phyloP scores from a whole-genome alignment of 2,329 filamentous ascomycete genomes.

The Clathrospora elynae region DNA sequence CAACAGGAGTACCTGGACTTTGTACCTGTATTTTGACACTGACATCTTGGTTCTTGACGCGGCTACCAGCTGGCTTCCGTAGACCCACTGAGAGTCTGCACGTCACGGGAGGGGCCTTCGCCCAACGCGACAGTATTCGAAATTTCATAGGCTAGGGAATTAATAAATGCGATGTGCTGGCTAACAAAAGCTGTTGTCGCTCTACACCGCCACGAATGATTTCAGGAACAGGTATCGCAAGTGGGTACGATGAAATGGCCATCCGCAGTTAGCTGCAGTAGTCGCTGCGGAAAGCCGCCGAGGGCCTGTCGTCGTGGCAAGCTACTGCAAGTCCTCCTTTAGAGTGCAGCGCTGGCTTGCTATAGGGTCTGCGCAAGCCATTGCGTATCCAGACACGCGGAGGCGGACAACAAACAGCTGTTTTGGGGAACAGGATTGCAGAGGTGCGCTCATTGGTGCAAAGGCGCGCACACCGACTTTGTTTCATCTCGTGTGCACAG shows the following conservation, averaged over 20 bases:
- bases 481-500: conserved; percentile 35
- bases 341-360: conserved; percentile 11
- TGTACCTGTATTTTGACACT: too few species aligned
- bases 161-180: conserved; percentile 33
- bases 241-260: conserved; percentile 31
- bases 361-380: conserved; percentile 21
- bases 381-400: conserved; percentile 20
- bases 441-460: conserved; percentile 24
- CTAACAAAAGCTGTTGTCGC: conserved; percentile 27
- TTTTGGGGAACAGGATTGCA: conserved; percentile 19
- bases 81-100: conserved; percentile 29
- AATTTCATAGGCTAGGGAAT: conserved; percentile 27
- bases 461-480: conserved; percentile 36
- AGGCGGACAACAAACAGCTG: conserved; percentile 33
- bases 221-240: conserved; percentile 34
- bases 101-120: conserved; percentile 15
- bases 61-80: conserved; percentile 22
- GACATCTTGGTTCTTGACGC: conserved; percentile 17
- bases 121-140: conserved; percentile 11
- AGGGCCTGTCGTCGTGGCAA: conserved; percentile 27
- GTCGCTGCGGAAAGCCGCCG: conserved; percentile 21
- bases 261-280: conserved; percentile 40
- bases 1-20: conserved; percentile 19
- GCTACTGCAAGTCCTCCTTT: conserved; percentile 32
- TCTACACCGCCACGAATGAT: conserved; percentile 37